Evolutionary conservation across 768 basidiomycete genomes (phyloP), one percentile per base, ranked within the genome.

Genomic region (Podaxis rugospora): DNA sequence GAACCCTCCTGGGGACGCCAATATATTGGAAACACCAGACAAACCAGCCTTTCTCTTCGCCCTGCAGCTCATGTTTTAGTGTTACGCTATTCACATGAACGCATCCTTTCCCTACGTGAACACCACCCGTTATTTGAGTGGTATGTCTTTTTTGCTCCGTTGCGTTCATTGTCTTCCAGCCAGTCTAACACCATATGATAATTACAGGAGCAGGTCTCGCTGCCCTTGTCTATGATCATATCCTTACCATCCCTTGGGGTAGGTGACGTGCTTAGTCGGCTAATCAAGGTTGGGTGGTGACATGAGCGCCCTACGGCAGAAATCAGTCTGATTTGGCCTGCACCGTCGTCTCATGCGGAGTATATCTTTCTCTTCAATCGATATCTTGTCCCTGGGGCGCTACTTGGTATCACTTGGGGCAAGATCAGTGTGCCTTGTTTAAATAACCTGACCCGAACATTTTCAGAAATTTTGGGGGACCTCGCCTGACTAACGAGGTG

Each of bases 191-290:
- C 6, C 42, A 44, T 44, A 4, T 10, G 40, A 16, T 27, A 36
- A 18, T 37, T 25, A 18, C 36, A 59, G 50, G 39, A 44, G 58
- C 58, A 27, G 50, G 58, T 11, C 58, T 59, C 23, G 42, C 44
- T 35, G 58, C 58, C 21, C 58, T 59, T 27, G n/a, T 51, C 27
- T 59, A 59, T 39, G 50, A 51, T 21, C 58, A 59, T 62, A 10
- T 49, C 35, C 55, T 44, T 18, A 44, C 42, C 16, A n/a, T 44
- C 42, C 42, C 42, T n/a, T 44, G 18, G n/a, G 42, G 42, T 44
- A 44, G 18, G 18, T 18, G 18, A 21, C 14, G 5, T 18, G n/a
- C 42, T 44, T 16, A 16, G n/a, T 5, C 16, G 42, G n/a, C 18
- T 18, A 7, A n/a, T 16, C 6, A 16, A 18, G 14, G n/a, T 16